Percentiles rank a stretch among this genome's conserved stretches.
Conservation (phyloP, 306 rosid species). For the Prunus mume region DNA sequence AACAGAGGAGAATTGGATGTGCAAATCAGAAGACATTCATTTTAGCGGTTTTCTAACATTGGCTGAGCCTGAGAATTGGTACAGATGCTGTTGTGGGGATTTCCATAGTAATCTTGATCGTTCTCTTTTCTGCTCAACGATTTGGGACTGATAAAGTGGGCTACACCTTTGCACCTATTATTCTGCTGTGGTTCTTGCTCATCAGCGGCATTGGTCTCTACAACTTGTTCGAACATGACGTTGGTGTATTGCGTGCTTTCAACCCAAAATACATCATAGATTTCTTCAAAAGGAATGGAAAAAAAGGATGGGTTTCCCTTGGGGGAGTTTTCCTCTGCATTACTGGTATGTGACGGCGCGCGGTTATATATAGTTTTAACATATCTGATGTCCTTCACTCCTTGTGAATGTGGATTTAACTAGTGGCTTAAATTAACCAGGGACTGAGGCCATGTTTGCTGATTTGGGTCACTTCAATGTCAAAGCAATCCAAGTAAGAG, state of each 20-base stretch:
- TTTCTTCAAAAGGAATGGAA: conserved; percentile 53
- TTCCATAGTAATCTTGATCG: conserved; percentile 44
- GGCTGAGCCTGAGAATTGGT: neutral
- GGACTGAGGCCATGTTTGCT: conserved; percentile 94
- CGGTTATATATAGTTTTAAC: neutral
- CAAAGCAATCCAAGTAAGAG: conserved; percentile 65
- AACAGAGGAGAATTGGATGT: too few species aligned
- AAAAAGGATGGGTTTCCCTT: conserved; percentile 54
- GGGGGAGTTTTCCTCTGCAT: conserved; percentile 61
- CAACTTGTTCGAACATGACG: conserved; percentile 53
- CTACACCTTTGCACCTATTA: conserved; percentile 48
- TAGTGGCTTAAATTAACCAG: conserved; percentile 14
- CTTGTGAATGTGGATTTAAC: neutral
- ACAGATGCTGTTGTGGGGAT: conserved; percentile 55
- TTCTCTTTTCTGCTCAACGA: conserved; percentile 41
- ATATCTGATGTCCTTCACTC: neutral
- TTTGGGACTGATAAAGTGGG: conserved; percentile 73
- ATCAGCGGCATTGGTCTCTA: conserved; percentile 53
- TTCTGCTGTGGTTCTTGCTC: conserved; percentile 51
- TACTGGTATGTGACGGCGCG: conserved; percentile 28
- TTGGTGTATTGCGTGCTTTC: conserved; percentile 46
- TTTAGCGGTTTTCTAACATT: neutral
- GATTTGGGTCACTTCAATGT: conserved; percentile 87
- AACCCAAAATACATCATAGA: conserved; percentile 45
- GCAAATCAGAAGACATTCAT: neutral